Evolutionary conservation across 805 yeast genomes (phyloP), one percentile per base, ranked within the genome.

Genomic region (Metschnikowia borealis): DNA sequence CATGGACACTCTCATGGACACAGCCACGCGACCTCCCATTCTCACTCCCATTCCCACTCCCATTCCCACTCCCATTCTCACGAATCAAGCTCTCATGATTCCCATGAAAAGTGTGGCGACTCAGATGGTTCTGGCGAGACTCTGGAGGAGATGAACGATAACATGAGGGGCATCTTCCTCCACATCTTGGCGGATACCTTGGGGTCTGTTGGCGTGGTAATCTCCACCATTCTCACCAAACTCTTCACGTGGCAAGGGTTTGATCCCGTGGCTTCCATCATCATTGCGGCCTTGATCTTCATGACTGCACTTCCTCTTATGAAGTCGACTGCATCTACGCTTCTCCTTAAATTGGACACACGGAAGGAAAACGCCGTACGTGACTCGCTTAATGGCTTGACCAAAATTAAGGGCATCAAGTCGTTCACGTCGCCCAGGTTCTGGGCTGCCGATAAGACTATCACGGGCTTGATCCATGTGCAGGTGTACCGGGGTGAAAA

Each of bases 131-230:
- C 44, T 0, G 31, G 44, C 2, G 47, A 35, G 10, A 56, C 50
- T 17, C 62, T 73, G 64, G 77, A 75, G 54, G 83, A 80, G 56
- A 62, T 73, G 65, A 77, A 75, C 54, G 83, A 80, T 57, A 92
- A 92, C 65, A 87, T 92, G 95, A 83, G 85, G 51, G 99, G 99
- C 13, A 89, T 94, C 5, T 94, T 94, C 61, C 71, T 94, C 41
- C 99, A 94, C 60, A 87, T 94, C 31, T 64, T 94, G 41, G 99
- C 99, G 0, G 99, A 94, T 61, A 91, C 98, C 0, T 71, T 94
- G 38, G 99, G 99, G 0, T 92, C 98, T 0, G 96, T 91, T 0
- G 98, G 98, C 6, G 99, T 95, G 15, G 91, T 94, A n/a, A 67
- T 89, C 1, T 90, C 97, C 0, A 92, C 99, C 0, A 48, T 89